Evolutionary conservation across 164 flowering plant species (phyloP).

Genomic region (Echeveria elegans): DNA sequence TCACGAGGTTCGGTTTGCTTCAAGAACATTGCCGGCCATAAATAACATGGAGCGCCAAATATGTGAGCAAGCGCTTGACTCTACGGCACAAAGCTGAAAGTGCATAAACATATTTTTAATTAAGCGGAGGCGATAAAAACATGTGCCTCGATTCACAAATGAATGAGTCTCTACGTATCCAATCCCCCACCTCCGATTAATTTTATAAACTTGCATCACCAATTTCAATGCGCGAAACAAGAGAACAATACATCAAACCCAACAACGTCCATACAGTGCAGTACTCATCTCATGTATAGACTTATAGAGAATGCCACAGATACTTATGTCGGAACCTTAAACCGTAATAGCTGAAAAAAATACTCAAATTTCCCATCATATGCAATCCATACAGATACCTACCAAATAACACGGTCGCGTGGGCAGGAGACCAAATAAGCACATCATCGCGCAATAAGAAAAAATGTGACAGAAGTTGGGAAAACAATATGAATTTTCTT

Average conservation of each 20-base stretch:
- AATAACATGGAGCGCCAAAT: background rate
- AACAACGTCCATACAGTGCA: background rate
- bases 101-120: conserved; percentile 16
- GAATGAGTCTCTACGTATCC: conserved; percentile 19
- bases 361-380: background rate
- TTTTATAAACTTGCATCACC: conserved; percentile 9
- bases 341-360: background rate
- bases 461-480: background rate
- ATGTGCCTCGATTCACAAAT: background rate
- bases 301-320: background rate
- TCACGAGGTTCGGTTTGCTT: conserved; percentile 8
- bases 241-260: conserved; percentile 30
- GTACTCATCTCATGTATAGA: too few relatives aligned
- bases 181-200: conserved; percentile 17
- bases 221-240: conserved; percentile 10
- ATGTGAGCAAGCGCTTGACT: conserved; percentile 6
- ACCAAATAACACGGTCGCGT: background rate
- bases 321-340: background rate
- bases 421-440: background rate
- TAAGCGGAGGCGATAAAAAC: background rate
- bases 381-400: background rate
- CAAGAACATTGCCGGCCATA: background rate
- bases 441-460: background rate
- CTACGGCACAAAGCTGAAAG: background rate
- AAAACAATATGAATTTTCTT: background rate